Evolutionary conservation across 257 asterid species (phyloP).

Genomic region (Capsicum baccatum): DNA sequence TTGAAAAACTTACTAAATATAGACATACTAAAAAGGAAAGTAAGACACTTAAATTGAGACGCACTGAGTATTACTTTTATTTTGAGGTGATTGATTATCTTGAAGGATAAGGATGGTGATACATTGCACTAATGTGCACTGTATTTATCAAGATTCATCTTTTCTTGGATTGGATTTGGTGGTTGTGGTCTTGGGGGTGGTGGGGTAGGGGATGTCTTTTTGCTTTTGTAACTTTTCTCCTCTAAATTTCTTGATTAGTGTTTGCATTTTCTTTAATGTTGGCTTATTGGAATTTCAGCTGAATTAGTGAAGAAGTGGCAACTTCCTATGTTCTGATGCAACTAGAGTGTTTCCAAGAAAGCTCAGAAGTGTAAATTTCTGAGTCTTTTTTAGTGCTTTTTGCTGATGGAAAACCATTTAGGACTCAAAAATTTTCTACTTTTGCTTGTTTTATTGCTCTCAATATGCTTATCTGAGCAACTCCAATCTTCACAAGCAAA

Average conservation of each 20-base stretch:
- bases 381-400: neutral
- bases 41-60: no score
- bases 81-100: no score
- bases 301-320: neutral
- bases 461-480: conserved; percentile 49
- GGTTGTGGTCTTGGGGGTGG: neutral
- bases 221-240: neutral
- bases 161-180: neutral
- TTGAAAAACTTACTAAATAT: no score
- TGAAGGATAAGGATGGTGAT: neutral
- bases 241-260: neutral
- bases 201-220: no score
- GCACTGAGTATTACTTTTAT: no score
- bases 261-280: neutral
- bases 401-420: neutral
- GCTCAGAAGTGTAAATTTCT: neutral
- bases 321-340: neutral
- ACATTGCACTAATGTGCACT: neutral
- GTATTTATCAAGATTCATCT: conserved; percentile 5
- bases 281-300: neutral
- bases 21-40: no score
- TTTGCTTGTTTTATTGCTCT: conserved; percentile 40
- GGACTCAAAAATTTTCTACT: neutral
- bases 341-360: neutral
- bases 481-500: conserved; percentile 55